Base-by-base conservation (phyloP, 805 yeast genomes). In the Metschnikowia shivogae region DNA sequence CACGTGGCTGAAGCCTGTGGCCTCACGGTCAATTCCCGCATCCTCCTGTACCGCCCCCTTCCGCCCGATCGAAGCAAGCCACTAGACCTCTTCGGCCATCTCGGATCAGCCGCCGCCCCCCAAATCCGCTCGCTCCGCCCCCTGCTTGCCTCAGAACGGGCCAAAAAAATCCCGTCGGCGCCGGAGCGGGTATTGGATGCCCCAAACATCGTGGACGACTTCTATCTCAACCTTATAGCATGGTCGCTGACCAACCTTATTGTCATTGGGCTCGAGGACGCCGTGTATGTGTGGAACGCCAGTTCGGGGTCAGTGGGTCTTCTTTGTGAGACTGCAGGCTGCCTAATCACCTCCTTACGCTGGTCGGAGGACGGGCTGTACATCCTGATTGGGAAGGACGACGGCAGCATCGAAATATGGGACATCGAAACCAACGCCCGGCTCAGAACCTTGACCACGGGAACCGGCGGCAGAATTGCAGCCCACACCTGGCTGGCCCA, bases 1-100 rank as follows among this genome's bases (percentile, higher is more conserved):
- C 83, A 88, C 24, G 96, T 92, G 1, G 98, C 97, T 0, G 86
- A 86, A 59, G 98, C 97, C 0, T 92, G 97, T 63, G 98, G 99
- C 0, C 72, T 89, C 40, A 84, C 86, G 46, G 78, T 86, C 57
- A 84, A 88, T 49, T 84, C 87, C 50, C 73, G 96, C 51, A 87
- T 93, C 32, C 68, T 92, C 47, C 89, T 88, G 56, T 92, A 86
- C 64, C 84, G 87, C 62, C 95, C 93, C n/a, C 67, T 76, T 17
- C 89, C 96, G 8, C 97, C 97, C 3, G 84, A 80, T 49, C 54
- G 74, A 14, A 67, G 66, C 54, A 62, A 63, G 40, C 65, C 65
- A 14, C 50, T 66, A 44, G 61, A 61, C 48, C 56, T 71, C 36
- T 68, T 67, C 49, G 53, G 64, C 44, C 59, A 56, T 31, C 14